Conservation (phyloP, 805 yeast species). For the Candida ponderosae region DNA sequence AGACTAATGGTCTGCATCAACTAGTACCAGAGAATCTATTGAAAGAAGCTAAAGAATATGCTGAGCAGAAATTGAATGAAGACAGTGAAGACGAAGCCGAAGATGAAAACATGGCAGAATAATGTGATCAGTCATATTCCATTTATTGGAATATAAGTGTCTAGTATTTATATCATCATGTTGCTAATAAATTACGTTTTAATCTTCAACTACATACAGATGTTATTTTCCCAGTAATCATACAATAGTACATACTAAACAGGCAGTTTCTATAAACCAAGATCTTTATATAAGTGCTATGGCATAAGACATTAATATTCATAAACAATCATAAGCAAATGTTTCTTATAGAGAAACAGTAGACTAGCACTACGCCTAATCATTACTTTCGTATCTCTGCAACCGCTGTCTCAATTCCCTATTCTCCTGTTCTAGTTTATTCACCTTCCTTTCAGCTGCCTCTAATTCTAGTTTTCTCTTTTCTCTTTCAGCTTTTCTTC, state of each 20-base stretch:
- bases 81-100: constrained; percentile 54
- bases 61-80: constrained; percentile 78
- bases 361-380: not conserved
- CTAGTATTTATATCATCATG: too few relatives aligned
- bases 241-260: too few relatives aligned
- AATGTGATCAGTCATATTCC: not conserved
- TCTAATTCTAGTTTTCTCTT: constrained; percentile 53
- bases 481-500: constrained; percentile 69
- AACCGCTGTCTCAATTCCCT: constrained; percentile 25
- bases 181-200: too few relatives aligned
- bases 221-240: too few relatives aligned
- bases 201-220: too few relatives aligned
- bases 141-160: too few relatives aligned
- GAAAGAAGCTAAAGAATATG: constrained; percentile 76
- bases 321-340: too few relatives aligned
- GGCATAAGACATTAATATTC: too few relatives aligned
- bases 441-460: constrained; percentile 43
- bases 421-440: constrained; percentile 51
- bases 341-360: too few relatives aligned
- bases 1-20: constrained; percentile 74
- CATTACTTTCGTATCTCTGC: not conserved
- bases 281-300: too few relatives aligned
- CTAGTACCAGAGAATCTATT: constrained; percentile 73
- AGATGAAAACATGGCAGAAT: constrained; percentile 34
- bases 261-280: too few relatives aligned